Evolutionary conservation across 1,284 basidiomycete species (phyloP), one percentile per base, ranked within the genome.

Genomic region (Apiotrichum veenhuisii): DNA sequence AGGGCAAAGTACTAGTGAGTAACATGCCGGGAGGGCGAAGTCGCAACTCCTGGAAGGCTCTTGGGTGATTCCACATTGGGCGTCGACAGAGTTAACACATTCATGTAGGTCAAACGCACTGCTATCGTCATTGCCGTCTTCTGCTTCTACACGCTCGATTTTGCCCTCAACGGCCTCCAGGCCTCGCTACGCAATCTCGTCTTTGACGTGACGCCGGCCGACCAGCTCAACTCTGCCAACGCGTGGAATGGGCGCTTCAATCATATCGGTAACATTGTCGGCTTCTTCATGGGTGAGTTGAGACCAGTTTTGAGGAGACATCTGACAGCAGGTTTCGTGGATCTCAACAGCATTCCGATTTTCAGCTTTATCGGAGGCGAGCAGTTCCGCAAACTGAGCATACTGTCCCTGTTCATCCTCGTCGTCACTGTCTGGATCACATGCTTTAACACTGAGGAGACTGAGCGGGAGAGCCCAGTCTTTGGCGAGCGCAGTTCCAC

Each of bases 171-270:
- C 73, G 82, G 75, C 3, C 79, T 97, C 44, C 93, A 97, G 82
- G 93, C 92, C 1, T 92, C 92, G 3, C 79, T 95, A 22, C 83
- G 94, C 36, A 96, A 96, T 70, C 83, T 98, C 23, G 82, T 97
- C 15, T 82, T 98, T 57, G 95, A 98, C 73, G 80, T 93, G 45
- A 86, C 91, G 0, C 92, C 92, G 5, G 83, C 87, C 4, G 83
- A 87, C 61, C 93, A 98, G 75, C 83, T 97, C 36, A 92, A 87
- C 62, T 82, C 86, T 17, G 93, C 89, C 8, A 98, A 97, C 77
- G 95, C 95, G n/a, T 98, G 95, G 94, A 92, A 97, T 66, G 91
- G 93, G 18, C 82, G 91, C 56, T 94, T 96, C 88, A 87, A 86
- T 47, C 91, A 96, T 71, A 85, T 91, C n/a, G 93, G 91, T 25